Base-by-base conservation (phyloP, 345 rosid species). In the Sonneratia alba region DNA sequence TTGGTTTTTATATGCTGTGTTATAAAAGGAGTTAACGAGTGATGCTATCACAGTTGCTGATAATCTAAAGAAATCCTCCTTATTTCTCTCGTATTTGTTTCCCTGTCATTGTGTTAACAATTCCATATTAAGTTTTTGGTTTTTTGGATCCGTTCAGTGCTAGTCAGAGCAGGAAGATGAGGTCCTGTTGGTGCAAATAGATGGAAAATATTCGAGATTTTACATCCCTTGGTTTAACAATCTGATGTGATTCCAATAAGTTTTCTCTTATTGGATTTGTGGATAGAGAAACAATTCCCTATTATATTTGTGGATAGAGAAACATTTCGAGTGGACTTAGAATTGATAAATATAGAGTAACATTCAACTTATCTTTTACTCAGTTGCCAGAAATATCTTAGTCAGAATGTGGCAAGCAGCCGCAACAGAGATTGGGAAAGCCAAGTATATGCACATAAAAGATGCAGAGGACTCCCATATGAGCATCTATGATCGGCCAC, bases 401-500 rank as follows among this genome's bases (percentile, higher is more conserved):
- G 32, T 67, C 15, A 67, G 51, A 43, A 55, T 70, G 42, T 85
- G 87, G 77, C 83, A 82, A 83, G 71, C 75, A 71, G 87, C 85
- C 81, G 77, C 76, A 65, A 70, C 77, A 55, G 86, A 75, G 32
- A 77, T 70, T 15, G 86, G 85, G 55, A 89, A 84, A 77, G 91
- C 90, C 68, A 91, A 86, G 71, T 94, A 91, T 72, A 72, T 84
- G 18, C 86, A 86, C 71, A 79, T 91, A 37, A 86, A 80, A 81
- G 98, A 88, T 73, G 79, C 74, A 2, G 97, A 86, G 34, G 86
- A 83, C 71, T 86, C 82, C 72, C 91, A 88, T 57, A 53, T 72
- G 32, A 95, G 95, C 68, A 45, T 81, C 53, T 94, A 84, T 56
- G 97, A 91, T 81, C 91, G 87, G 71, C 97, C 93, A 53, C 93